These are phyloP conservation scores for Gonapodya prolifera DNA, from an alignment of 192 early-diverging fungal species.

Conservation along the genomic window DNA sequence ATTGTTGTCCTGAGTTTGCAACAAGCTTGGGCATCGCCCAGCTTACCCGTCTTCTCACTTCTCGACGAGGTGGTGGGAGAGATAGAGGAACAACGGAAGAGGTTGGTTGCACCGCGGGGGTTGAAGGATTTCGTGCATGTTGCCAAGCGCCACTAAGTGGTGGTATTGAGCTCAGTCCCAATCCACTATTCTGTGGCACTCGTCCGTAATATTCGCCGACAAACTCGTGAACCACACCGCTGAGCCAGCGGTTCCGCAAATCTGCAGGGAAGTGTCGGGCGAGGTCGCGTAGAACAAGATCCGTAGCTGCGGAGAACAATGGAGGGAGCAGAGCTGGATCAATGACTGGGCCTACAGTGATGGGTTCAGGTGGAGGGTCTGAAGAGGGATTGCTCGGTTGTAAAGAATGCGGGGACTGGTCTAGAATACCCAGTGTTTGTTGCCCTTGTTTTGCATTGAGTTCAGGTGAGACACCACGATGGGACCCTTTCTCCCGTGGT, in stretches of 20 bases:
- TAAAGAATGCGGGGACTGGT: not conserved
- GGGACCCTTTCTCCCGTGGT: too few relatives aligned
- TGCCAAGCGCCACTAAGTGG: not conserved
- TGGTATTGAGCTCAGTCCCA: not conserved
- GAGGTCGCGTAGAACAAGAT: not conserved
- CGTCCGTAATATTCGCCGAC: not conserved
- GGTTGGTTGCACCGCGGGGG: not conserved
- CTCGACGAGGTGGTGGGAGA: not conserved
- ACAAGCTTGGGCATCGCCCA: not conserved
- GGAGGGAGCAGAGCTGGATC: not conserved
- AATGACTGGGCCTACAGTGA: not conserved
- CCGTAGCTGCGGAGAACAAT: not conserved
- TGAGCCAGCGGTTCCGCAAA: not conserved
- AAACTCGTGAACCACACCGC: not conserved
- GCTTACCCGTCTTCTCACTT: not conserved
- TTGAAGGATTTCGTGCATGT: not conserved
- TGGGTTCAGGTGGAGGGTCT: not conserved
- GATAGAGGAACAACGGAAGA: not conserved
- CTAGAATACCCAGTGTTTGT: too few relatives aligned
- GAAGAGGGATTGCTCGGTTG: not conserved
- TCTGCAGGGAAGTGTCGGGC: not conserved
- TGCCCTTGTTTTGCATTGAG: too few relatives aligned
- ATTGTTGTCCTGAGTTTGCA: too few relatives aligned
- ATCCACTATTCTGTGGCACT: not conserved
- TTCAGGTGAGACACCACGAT: too few relatives aligned